Conservation (phyloP, 495 filamentous ascomycete genomes). For the Aspergillus baeticus region DNA sequence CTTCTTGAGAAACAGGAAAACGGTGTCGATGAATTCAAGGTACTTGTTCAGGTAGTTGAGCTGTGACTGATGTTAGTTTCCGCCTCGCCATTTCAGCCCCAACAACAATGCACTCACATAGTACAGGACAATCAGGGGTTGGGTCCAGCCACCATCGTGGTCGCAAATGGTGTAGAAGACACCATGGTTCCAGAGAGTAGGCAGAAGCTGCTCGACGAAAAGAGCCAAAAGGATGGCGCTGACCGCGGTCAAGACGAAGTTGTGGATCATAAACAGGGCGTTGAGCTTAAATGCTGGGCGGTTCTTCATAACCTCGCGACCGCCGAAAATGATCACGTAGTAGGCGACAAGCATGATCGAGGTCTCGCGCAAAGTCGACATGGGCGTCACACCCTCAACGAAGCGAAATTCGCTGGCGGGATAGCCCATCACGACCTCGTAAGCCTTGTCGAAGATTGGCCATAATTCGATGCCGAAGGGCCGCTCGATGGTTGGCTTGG, state of each 20-base stretch:
- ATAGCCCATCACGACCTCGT: conserved; percentile 67
- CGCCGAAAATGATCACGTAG: conserved; percentile 66
- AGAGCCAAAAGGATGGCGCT: conserved; percentile 60
- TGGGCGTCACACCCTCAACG: conserved; percentile 53
- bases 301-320: conserved; percentile 65
- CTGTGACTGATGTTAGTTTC: conserved; percentile 32
- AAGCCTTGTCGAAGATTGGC: conserved; percentile 90
- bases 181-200: conserved; percentile 56
- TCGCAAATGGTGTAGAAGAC: conserved; percentile 66
- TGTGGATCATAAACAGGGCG: conserved; percentile 68
- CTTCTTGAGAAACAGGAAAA: conserved; percentile 73
- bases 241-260: conserved; percentile 62
- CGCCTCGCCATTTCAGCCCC: not conserved
- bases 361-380: conserved; percentile 60
- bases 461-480: conserved; percentile 91
- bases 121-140: conserved; percentile 63
- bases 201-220: conserved; percentile 64
- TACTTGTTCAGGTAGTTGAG: conserved; percentile 75
- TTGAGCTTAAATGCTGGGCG: conserved; percentile 58
- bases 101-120: conserved; percentile 50
- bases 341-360: conserved; percentile 57
- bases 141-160: conserved; percentile 65
- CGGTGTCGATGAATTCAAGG: conserved; percentile 66
- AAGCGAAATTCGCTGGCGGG: conserved; percentile 61
- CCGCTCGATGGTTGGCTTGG: conserved; percentile 78